phyloP scores from a whole-genome alignment of 2,329 filamentous ascomycete species.

The Chrysosporium queenslandicum region DNA sequence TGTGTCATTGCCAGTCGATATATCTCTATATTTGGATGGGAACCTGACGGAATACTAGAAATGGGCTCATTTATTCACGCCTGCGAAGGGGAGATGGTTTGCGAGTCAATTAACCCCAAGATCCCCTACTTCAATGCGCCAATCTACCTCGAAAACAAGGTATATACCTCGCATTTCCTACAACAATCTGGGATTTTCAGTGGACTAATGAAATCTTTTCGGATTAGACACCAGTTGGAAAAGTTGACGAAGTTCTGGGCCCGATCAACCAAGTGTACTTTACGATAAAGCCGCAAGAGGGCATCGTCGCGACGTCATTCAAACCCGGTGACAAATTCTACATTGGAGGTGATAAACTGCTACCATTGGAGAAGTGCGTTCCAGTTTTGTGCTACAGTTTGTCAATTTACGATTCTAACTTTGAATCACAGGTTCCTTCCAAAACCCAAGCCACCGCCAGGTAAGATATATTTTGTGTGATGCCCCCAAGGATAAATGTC shows the following conservation, averaged over 20 bases:
- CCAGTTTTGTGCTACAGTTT: constrained; percentile 7
- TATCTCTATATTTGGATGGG: background rate
- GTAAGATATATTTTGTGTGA: constrained; percentile 23
- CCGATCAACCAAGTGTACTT: constrained; percentile 98
- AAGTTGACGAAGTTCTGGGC: constrained; percentile 95
- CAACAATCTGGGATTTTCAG: background rate
- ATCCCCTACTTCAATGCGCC: constrained; percentile 98
- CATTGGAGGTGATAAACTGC: constrained; percentile 86
- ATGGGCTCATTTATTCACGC: constrained; percentile 92
- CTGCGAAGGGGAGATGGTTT: constrained; percentile 95
- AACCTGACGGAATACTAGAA: constrained; percentile 46
- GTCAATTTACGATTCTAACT: constrained; percentile 19
- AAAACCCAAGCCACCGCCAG: constrained; percentile 67
- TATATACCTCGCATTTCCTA: constrained; percentile 27
- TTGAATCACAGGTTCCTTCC: constrained; percentile 61
- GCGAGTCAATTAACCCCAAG: constrained; percentile 88
- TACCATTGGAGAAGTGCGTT: constrained; percentile 71
- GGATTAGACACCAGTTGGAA: constrained; percentile 68
- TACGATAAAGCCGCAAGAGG: constrained; percentile 93
- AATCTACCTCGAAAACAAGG: constrained; percentile 98
- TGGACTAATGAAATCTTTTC: constrained; percentile 1
- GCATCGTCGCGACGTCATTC: constrained; percentile 90
- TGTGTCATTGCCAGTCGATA: constrained; percentile 25
- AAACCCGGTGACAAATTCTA: constrained; percentile 96
- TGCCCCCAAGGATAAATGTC: constrained; percentile 18